Evolutionary conservation across 352 stramenopile genomes (phyloP).

Genomic region (Pythium myriotylum): DNA sequence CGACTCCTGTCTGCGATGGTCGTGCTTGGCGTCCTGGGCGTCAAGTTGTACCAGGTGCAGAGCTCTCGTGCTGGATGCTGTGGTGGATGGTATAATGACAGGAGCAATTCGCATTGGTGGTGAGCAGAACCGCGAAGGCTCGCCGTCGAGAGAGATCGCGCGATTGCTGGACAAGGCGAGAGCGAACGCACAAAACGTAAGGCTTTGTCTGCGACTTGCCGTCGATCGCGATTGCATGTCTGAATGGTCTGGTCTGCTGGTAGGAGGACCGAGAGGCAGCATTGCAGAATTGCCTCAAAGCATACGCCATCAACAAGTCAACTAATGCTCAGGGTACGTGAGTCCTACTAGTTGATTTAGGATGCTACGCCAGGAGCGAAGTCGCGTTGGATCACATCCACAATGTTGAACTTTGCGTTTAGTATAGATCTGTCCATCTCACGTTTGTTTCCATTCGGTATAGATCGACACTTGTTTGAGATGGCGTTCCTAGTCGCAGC

Average conservation of each 20-base stretch:
- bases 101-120: background rate
- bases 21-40: constrained; percentile 43
- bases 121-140: constrained; percentile 57
- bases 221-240: background rate
- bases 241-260: background rate
- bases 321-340: constrained; percentile 64
- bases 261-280: constrained; percentile 52
- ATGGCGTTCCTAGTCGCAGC: constrained; percentile 75
- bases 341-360: background rate
- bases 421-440: background rate
- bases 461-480: constrained; percentile 82
- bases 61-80: background rate
- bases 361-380: no score
- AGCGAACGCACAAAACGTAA: constrained; percentile 49
- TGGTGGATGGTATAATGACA: background rate
- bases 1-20: constrained; percentile 49
- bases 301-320: constrained; percentile 62
- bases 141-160: constrained; percentile 59
- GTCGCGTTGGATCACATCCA: no score
- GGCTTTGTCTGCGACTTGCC: background rate
- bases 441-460: background rate
- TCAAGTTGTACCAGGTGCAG: constrained; percentile 73
- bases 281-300: constrained; percentile 68
- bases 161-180: constrained; percentile 51
- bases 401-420: no score